Evolutionary conservation across 164 flowering plant genomes (phyloP).

Genomic region (Taxillus chinensis): DNA sequence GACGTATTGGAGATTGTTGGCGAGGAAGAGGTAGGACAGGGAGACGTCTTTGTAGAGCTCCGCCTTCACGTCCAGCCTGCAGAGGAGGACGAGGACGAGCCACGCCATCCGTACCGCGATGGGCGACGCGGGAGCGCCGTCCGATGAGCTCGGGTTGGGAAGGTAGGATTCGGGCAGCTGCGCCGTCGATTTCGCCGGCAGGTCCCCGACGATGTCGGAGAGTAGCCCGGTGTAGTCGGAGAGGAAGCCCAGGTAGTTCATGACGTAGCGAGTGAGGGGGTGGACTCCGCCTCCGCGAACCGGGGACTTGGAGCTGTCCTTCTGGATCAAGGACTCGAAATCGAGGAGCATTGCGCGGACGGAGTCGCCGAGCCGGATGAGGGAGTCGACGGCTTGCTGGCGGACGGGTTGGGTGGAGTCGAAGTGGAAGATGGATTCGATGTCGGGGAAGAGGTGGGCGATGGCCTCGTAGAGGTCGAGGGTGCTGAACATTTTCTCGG

Average conservation of each 20-base stretch:
- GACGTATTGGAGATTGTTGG: constrained; percentile 60
- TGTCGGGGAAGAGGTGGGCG: constrained; percentile 41
- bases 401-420: constrained; percentile 36
- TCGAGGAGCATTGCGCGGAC: constrained; percentile 33
- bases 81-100: constrained; percentile 48
- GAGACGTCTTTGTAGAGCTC: constrained; percentile 46
- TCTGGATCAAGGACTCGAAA: constrained; percentile 51
- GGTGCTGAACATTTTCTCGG: constrained; percentile 49
- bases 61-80: constrained; percentile 56
- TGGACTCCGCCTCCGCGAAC: constrained; percentile 50
- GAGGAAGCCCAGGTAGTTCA: constrained; percentile 48
- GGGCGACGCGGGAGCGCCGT: constrained; percentile 13
- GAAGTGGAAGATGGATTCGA: constrained; percentile 50
- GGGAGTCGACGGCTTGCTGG: constrained; percentile 33
- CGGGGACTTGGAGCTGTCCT: constrained; percentile 31
- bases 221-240: constrained; percentile 35
- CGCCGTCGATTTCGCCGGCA: constrained; percentile 11
- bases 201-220: constrained; percentile 36
- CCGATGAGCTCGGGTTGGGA: constrained; percentile 14
- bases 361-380: constrained; percentile 40
- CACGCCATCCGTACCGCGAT: constrained; percentile 39
- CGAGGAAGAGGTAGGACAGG: constrained; percentile 47
- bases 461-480: constrained; percentile 55
- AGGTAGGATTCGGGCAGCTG: constrained; percentile 36
- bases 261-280: constrained; percentile 56